A percentile compares a stretch with the other conserved stretches of the same genome.
Evolutionary conservation across 768 basidiomycete genomes (phyloP).

Genomic region (Pleurotus platypus): DNA sequence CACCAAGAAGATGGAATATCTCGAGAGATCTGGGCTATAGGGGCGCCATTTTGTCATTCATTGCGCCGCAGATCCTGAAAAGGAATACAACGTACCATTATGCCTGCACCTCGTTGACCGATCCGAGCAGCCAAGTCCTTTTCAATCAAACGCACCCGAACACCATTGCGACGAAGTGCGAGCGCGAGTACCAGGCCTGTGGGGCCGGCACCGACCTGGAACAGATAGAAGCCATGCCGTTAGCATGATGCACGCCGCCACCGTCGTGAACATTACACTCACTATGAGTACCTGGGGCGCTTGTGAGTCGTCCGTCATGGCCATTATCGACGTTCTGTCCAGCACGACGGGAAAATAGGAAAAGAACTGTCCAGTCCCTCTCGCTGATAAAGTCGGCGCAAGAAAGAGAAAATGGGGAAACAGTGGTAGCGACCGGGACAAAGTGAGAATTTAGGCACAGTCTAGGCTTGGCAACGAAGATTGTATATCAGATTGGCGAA

Average conservation of each 20-base stretch:
- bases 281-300: conserved; percentile 6
- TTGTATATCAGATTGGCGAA: neutral
- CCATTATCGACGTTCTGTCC: neutral
- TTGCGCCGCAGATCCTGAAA: neutral
- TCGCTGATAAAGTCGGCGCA: neutral
- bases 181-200: conserved; percentile 42
- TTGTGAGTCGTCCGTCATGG: neutral
- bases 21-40: conserved; percentile 24
- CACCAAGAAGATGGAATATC: conserved; percentile 23
- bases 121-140: conserved; percentile 28
- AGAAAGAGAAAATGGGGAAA: neutral
- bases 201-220: conserved; percentile 44
- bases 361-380: neutral
- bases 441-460: neutral
- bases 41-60: neutral
- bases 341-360: neutral
- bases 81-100: conserved; percentile 14
- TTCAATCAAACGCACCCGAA: conserved; percentile 50
- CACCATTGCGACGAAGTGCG: conserved; percentile 36
- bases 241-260: neutral
- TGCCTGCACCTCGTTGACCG: conserved; percentile 18
- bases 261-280: neutral
- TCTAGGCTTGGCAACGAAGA: neutral
- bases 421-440: neutral
- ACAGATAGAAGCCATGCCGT: neutral